Conservation (phyloP, 192 early-diverging fungal species). For the Entomortierella chlamydospora region DNA sequence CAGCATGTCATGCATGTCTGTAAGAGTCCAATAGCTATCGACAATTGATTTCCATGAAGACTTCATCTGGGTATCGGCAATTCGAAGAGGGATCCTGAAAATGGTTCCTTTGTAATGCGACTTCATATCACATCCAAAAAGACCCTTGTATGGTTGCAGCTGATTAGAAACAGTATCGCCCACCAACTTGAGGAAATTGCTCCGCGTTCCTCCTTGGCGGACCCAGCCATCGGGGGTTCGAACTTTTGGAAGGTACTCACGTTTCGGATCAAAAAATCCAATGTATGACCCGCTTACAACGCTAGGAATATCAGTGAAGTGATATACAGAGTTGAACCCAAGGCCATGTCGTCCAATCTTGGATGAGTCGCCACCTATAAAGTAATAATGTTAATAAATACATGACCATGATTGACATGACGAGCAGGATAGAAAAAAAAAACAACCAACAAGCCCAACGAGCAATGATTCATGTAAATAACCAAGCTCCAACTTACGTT, state of each 20-base stretch:
- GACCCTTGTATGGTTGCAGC: conserved; percentile 16
- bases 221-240: not conserved
- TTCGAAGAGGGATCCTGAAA: conserved; percentile 36
- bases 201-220: conserved; percentile 19
- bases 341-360: conserved; percentile 50
- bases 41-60: not conserved
- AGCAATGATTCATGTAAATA: no score
- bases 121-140: conserved; percentile 37
- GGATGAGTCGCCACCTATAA: conserved; percentile 11
- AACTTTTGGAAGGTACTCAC: conserved; percentile 10
- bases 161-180: conserved; percentile 9
- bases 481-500: conserved; percentile 10
- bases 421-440: no score
- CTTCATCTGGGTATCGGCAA: not conserved
- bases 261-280: conserved; percentile 39
- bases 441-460: no score
- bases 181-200: conserved; percentile 13
- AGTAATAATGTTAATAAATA: not conserved
- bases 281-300: conserved; percentile 36
- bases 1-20: not conserved
- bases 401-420: no score
- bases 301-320: conserved; percentile 50
- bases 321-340: conserved; percentile 47
- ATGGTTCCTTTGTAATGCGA: conserved; percentile 38
- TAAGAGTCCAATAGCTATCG: not conserved